These are phyloP conservation scores for Inonotus hispidus DNA, from an alignment of 1,284 basidiomycete genomes.

Conservation along the genomic window DNA sequence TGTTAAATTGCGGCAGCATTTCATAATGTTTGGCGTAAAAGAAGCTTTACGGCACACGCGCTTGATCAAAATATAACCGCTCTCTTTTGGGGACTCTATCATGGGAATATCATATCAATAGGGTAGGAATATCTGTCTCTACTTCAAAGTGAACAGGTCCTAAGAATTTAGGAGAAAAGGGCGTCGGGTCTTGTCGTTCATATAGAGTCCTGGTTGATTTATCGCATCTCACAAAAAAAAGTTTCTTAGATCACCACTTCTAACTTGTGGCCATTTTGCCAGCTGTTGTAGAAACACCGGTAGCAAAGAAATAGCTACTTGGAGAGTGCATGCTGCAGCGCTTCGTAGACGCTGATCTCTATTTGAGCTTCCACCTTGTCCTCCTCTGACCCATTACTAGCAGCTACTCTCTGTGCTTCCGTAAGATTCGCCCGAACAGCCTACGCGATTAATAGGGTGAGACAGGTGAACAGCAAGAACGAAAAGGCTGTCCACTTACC, in stretches of 20 bases:
- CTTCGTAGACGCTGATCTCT: conserved; percentile 95
- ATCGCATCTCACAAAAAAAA: no score
- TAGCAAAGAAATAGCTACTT: conserved; percentile 37
- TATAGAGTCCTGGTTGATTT: no score
- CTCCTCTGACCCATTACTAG: conserved; percentile 83
- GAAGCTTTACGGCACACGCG: not conserved
- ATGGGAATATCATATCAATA: no score
- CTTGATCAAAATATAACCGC: not conserved
- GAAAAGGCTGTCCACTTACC: conserved; percentile 39
- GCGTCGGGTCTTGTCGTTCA: no score
- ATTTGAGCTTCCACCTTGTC: conserved; percentile 94
- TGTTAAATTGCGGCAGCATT: not conserved
- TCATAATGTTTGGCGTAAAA: not conserved
- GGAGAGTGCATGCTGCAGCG: conserved; percentile 81
- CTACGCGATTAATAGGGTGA: conserved; percentile 39
- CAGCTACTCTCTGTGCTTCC: conserved; percentile 82
- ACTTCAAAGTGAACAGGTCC: no score
- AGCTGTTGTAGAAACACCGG: not conserved
- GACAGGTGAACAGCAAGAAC: not conserved
- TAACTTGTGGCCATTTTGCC: not conserved
- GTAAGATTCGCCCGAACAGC: conserved; percentile 85
- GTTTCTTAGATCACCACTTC: not conserved
- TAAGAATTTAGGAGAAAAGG: no score
- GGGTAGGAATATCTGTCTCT: no score
- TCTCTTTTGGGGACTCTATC: not conserved